Evolutionary conservation across 2,329 filamentous ascomycete species (phyloP).

Genomic region (Trichoderma sp.): DNA sequence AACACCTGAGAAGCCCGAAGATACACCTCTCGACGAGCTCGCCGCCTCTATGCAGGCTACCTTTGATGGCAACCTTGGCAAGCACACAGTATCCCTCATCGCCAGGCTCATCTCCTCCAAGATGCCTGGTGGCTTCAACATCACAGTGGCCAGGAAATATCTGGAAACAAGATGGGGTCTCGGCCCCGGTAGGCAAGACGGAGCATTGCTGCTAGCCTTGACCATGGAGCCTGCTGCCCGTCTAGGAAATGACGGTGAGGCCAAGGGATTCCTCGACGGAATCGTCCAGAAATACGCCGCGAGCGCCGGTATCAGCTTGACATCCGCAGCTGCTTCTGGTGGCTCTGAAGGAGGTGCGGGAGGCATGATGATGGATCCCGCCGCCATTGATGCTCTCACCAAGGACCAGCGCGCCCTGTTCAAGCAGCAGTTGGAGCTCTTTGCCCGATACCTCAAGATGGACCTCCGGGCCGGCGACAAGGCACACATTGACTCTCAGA

Average conservation of each 20-base stretch:
- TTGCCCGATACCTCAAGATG: slow-evolving; percentile 94
- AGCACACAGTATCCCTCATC: slow-evolving; percentile 90
- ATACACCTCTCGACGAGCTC: slow-evolving; percentile 92
- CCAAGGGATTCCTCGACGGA: slow-evolving; percentile 87
- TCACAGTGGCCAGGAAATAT: slow-evolving; percentile 92
- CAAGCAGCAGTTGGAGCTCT: slow-evolving; percentile 96
- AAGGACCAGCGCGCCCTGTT: slow-evolving; percentile 95
- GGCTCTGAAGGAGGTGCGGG: slow-evolving; percentile 66
- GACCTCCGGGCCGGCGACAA: slow-evolving; percentile 96
- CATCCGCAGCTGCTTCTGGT: slow-evolving; percentile 71
- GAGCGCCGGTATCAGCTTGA: slow-evolving; percentile 77
- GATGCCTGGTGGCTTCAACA: slow-evolving; percentile 99
- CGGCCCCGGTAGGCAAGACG: slow-evolving; percentile 82
- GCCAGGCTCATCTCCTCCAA: slow-evolving; percentile 96
- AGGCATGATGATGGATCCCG: slow-evolving; percentile 99
- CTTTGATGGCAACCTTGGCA: slow-evolving; percentile 98
- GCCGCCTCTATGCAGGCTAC: slow-evolving; percentile 94
- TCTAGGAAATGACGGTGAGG: slow-evolving; percentile 84
- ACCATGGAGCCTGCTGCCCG: slow-evolving; percentile 90
- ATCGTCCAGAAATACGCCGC: slow-evolving; percentile 86
- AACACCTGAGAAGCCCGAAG: slow-evolving; percentile 97
- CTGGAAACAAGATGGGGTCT: slow-evolving; percentile 92
- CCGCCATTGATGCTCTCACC: slow-evolving; percentile 91
- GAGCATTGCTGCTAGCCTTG: slow-evolving; percentile 79
- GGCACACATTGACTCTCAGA: slow-evolving; percentile 77